These are phyloP conservation scores for Gymnopus androsaceus DNA, from an alignment of 1,284 basidiomycete species.

Conservation along the genomic window DNA sequence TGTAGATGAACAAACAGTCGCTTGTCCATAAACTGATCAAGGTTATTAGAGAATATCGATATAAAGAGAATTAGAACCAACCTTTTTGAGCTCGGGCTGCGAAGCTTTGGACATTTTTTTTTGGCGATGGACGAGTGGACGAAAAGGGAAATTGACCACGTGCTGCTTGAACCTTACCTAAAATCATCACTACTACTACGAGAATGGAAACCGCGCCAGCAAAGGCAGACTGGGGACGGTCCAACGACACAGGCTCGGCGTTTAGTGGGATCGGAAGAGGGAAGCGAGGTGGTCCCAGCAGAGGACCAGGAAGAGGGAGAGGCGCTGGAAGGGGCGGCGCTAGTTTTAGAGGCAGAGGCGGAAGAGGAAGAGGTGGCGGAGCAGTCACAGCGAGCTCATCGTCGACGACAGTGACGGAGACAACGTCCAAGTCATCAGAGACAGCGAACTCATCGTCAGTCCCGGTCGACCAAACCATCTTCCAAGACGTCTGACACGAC, in stretches of 20 bases:
- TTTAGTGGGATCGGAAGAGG: constrained; percentile 40
- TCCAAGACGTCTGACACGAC: neutral
- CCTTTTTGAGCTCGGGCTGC: constrained; percentile 94
- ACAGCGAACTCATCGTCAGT: neutral
- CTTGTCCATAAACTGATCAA: constrained; percentile 94
- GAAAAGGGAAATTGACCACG: neutral
- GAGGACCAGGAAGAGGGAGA: constrained; percentile 27
- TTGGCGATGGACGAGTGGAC: constrained; percentile 23
- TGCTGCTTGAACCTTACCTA: too few relatives aligned
- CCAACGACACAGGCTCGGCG: constrained; percentile 49
- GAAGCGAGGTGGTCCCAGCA: constrained; percentile 30
- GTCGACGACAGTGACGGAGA: neutral
- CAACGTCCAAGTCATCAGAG: neutral
- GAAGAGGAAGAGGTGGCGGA: constrained; percentile 24
- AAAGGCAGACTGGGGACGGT: constrained; percentile 44
- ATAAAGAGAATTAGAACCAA: constrained; percentile 30
- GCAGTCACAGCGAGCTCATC: neutral
- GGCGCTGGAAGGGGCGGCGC: constrained; percentile 5
- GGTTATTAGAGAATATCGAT: neutral
- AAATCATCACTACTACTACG: neutral
- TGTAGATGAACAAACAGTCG: constrained; percentile 94
- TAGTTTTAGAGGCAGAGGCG: neutral
- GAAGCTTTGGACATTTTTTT: constrained; percentile 91
- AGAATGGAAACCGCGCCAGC: constrained; percentile 13
- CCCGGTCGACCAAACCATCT: neutral